These are phyloP conservation scores for Cylindrodendrum hubeiense DNA, from an alignment of 2,329 filamentous ascomycete species.

Conservation along the genomic window DNA sequence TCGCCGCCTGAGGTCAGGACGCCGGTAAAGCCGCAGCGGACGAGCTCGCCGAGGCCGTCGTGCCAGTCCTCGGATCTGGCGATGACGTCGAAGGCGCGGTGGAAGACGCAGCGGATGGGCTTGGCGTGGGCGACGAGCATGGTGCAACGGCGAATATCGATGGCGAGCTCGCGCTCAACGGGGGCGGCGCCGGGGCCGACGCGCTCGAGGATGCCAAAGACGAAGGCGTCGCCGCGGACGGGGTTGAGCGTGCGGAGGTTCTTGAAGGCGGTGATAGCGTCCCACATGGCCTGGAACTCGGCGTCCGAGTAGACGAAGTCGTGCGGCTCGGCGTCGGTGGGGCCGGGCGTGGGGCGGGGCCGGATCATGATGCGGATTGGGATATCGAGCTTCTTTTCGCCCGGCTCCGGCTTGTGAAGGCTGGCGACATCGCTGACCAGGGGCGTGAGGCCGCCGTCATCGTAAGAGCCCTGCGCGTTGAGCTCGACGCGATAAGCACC, in stretches of 20 bases:
- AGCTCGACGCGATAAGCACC: conserved; percentile 66
- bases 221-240: conserved; percentile 65
- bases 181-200: not conserved
- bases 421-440: conserved; percentile 51
- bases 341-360: conserved; percentile 48
- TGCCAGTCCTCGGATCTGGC: conserved; percentile 42
- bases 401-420: conserved; percentile 32
- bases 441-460: conserved; percentile 53
- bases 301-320: conserved; percentile 64
- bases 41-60: conserved; percentile 50
- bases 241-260: conserved; percentile 52
- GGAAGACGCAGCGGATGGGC: conserved; percentile 63
- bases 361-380: conserved; percentile 69
- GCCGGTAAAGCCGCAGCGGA: conserved; percentile 60
- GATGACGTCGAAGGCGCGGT: conserved; percentile 68
- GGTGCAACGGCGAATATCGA: conserved; percentile 57
- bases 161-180: conserved; percentile 26
- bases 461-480: conserved; percentile 64
- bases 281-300: conserved; percentile 60
- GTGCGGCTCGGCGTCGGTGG: conserved; percentile 26
- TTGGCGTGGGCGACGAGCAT: conserved; percentile 56
- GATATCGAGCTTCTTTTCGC: conserved; percentile 42
- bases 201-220: conserved; percentile 62
- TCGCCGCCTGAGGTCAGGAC: conserved; percentile 66
- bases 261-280: conserved; percentile 54